These are phyloP conservation scores for Hirschfeldia incana DNA, from an alignment of 345 rosid species.

Conservation along the genomic window DNA sequence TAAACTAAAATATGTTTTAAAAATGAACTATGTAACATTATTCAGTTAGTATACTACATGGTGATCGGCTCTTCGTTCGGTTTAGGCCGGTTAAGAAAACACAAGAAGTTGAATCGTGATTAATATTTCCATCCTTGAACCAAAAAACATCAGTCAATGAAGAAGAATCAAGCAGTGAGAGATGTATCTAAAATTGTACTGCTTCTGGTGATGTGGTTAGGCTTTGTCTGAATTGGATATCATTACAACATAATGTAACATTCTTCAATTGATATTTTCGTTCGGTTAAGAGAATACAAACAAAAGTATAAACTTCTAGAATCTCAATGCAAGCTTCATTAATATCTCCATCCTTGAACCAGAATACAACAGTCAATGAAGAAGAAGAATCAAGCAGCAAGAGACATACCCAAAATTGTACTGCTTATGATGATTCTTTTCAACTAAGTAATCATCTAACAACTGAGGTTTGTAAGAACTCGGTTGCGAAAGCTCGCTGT, in stretches of 20 bases:
- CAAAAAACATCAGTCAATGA: not conserved
- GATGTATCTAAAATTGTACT: not conserved
- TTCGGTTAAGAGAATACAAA: no score
- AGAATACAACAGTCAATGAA: not conserved
- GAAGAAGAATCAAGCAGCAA: conserved; percentile 16
- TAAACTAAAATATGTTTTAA: not conserved
- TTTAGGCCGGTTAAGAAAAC: not conserved
- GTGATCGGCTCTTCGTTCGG: not conserved
- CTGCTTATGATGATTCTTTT: conserved; percentile 6
- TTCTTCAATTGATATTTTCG: no score
- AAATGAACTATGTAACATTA: not conserved
- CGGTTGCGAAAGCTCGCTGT: conserved; percentile 32
- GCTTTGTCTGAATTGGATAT: no score
- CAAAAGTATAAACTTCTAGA: no score
- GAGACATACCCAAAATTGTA: conserved; percentile 18
- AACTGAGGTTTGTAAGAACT: conserved; percentile 33
- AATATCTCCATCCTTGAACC: no score
- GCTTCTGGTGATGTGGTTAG: no score
- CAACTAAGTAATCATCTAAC: not conserved
- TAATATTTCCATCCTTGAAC: not conserved
- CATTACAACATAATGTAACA: no score
- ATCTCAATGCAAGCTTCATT: no score
- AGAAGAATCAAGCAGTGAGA: conserved; percentile 15
- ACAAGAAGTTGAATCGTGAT: not conserved
- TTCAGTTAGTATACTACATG: not conserved